Evolutionary conservation across 768 basidiomycete genomes (phyloP).

Genomic region (Sporobolomyces phaffii): DNA sequence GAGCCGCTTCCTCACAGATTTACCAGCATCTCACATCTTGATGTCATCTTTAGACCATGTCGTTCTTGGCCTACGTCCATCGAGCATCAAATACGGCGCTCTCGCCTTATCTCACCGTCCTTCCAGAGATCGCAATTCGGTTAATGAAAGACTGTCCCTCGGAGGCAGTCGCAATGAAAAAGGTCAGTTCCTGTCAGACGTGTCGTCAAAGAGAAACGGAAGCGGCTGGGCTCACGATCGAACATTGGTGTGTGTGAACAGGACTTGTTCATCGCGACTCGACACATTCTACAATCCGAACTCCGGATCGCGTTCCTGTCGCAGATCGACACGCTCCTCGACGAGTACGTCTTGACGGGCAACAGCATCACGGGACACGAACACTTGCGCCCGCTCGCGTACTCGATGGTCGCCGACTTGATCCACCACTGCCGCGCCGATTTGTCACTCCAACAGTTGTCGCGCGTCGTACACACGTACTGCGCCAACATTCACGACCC

Average conservation of each 20-base stretch:
- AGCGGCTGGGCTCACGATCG: neutral
- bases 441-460: constrained; percentile 66
- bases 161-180: constrained; percentile 63
- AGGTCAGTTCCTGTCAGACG: constrained; percentile 52
- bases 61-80: constrained; percentile 83
- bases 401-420: constrained; percentile 83
- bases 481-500: constrained; percentile 85
- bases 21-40: too few relatives aligned
- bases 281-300: constrained; percentile 75
- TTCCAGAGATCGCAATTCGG: constrained; percentile 74
- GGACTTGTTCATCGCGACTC: constrained; percentile 87
- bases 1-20: neutral
- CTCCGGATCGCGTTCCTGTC: constrained; percentile 71
- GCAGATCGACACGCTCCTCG: constrained; percentile 79
- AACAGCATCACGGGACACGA: constrained; percentile 76
- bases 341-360: constrained; percentile 84
- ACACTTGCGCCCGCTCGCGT: constrained; percentile 70
- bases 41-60: constrained; percentile 61
- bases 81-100: constrained; percentile 61
- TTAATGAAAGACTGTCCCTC: constrained; percentile 88
- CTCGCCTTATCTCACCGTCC: constrained; percentile 68
- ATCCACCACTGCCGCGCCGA: constrained; percentile 85
- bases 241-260: constrained; percentile 45
- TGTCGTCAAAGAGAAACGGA: too few relatives aligned
- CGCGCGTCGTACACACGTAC: constrained; percentile 72